Base-by-base conservation (phyloP, 1,139 yeast genomes). In the Wickerhamomyces sp. region DNA sequence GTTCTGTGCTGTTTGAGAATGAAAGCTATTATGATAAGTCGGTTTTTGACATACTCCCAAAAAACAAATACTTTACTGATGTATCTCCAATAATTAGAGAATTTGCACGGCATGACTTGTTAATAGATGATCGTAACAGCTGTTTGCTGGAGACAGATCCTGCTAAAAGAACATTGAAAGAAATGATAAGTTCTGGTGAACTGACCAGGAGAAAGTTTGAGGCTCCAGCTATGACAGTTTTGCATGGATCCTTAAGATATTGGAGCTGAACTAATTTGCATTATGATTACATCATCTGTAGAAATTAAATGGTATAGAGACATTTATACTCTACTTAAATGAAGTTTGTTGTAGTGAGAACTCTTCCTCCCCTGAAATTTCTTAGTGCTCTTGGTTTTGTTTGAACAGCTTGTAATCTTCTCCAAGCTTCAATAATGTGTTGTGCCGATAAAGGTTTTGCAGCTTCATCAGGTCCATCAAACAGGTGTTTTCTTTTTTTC, bases 381-480 rank as follows among this genome's bases (percentile, higher is more conserved):
- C 93, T 72, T 47, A 83, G 64, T 1, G 95, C 87, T 51, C 76
- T 78, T 48, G 81, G 84, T 49, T 75, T 77, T 54, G 77, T 76
- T 45, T 77, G 77, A 1, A 78, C 71, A 3, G 73, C 67, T 64
- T 93, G 98, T 48, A 88, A 68, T 46, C 87, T 71, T 57, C 97
- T 73, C 87, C 95, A 93, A 0, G 98, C 98, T 58, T 91, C 97
- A 51, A 86, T 84, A 13, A 93, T 80, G 64, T 93, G 98, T 49
- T 80, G 79, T 0, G 95, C 90, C 63, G 81, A 70, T 36, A 93
- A 73, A 0, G 98, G 98, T 49, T 81, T 79, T 23, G 86, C 87
- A 46, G 85, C 81, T 60, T 88, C 91, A 58, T 89, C 96, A 0
- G 97, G 97, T 41, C 87, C 91, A 63, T 89, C 96, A 63, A 93